Conservation (phyloP, 441 rosid genomes). For the Rhodomyrtus psidioides region DNA sequence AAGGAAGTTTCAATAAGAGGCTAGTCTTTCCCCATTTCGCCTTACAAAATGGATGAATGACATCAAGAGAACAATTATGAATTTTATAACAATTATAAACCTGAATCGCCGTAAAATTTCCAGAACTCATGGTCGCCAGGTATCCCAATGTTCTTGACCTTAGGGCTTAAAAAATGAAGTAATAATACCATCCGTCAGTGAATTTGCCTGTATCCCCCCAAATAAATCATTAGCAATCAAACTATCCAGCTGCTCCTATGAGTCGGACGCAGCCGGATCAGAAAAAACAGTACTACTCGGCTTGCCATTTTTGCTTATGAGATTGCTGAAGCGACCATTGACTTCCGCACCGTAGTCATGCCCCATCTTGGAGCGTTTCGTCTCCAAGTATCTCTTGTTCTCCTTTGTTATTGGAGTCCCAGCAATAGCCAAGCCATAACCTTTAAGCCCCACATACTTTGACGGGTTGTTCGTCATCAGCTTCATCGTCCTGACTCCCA, state of each 20-base stretch:
- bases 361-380: conserved; percentile 17
- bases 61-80: background rate
- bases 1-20: background rate
- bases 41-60: background rate
- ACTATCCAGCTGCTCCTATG: background rate
- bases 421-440: conserved; percentile 5
- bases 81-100: background rate
- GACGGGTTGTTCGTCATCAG: conserved; percentile 10
- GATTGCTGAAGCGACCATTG: conserved; percentile 22
- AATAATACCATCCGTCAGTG: background rate
- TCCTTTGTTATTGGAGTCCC: conserved; percentile 7
- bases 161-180: background rate
- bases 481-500: conserved; percentile 10
- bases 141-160: background rate
- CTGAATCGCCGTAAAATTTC: background rate
- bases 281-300: background rate
- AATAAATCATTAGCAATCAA: background rate
- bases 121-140: background rate
- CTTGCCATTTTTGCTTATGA: conserved; percentile 11
- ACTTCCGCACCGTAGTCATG: conserved; percentile 53
- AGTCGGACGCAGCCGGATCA: conserved; percentile 7
- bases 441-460: conserved; percentile 4
- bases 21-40: background rate
- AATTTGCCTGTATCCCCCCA: background rate
- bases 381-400: conserved; percentile 8